phyloP scores from a whole-genome alignment of 495 filamentous ascomycete genomes.

The Trypethelium eluteriae region DNA sequence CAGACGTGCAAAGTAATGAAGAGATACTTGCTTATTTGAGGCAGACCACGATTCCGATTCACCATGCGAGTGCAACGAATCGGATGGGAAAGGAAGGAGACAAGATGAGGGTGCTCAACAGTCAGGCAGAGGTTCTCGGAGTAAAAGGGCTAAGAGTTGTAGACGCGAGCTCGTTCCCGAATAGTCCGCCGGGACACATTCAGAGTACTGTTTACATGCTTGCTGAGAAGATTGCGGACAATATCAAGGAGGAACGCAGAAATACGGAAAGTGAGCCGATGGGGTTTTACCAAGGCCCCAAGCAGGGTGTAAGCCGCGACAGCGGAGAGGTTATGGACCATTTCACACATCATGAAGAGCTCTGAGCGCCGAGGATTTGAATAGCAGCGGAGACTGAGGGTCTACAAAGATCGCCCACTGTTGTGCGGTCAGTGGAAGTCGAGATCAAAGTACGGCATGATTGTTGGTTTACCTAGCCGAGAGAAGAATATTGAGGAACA shows the following conservation, averaged over 20 bases:
- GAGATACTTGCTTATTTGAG: constrained; percentile 20
- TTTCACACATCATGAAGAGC: no score
- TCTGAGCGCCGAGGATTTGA: no score
- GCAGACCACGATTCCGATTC: constrained; percentile 6
- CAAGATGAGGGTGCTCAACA: constrained; percentile 40
- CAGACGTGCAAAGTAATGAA: constrained; percentile 21
- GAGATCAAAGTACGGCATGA: no score
- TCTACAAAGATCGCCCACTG: no score
- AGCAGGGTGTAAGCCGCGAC: no score
- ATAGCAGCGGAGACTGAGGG: no score
- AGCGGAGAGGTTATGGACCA: no score
- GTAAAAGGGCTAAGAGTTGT: constrained; percentile 43
- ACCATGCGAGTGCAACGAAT: constrained; percentile 13
- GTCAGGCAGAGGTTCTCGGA: constrained; percentile 42
- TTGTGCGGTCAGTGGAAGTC: no score
- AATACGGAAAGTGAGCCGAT: no score
- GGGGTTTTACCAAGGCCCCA: no score
- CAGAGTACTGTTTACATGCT: constrained; percentile 14
- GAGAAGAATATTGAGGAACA: no score
- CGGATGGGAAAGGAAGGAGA: constrained; percentile 12
- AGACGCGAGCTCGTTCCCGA: constrained; percentile 15
- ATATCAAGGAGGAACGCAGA: constrained; percentile 12
- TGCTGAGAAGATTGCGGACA: constrained; percentile 18
- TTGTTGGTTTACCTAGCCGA: no score
- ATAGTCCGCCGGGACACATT: constrained; percentile 11